phyloP scores from a whole-genome alignment of 2,329 filamentous ascomycete species.

The Botrytis aclada region DNA sequence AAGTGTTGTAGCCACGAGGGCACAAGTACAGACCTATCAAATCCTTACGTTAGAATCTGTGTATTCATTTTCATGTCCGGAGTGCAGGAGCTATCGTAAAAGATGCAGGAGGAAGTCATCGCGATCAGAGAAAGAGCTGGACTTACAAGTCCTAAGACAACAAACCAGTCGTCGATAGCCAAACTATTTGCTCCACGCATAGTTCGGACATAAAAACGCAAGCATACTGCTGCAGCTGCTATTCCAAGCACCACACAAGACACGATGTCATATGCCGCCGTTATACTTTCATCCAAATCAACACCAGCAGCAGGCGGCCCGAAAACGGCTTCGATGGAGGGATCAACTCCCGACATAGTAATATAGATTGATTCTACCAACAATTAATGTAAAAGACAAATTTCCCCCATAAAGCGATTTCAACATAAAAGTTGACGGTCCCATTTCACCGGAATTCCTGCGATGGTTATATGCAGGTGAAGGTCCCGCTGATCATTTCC shows the following conservation, averaged over 20 bases:
- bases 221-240: conserved; percentile 3
- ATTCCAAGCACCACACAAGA: conserved; percentile 14
- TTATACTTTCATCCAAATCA: conserved; percentile 3
- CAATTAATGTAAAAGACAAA: not conserved
- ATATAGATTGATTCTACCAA: not conserved
- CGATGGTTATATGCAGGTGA: not conserved
- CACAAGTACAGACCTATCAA: not conserved
- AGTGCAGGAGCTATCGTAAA: not conserved
- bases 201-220: conserved; percentile 10
- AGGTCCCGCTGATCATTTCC: conserved; percentile 4
- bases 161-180: conserved; percentile 13
- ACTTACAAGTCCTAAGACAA: conserved; percentile 12
- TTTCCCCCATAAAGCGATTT: not conserved
- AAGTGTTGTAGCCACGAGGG: conserved; percentile 8
- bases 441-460: conserved; percentile 6
- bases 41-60: not conserved
- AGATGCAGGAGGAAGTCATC: not conserved
- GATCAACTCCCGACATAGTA: conserved; percentile 4
- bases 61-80: not conserved
- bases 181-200: conserved; percentile 2
- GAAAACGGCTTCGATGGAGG: conserved; percentile 1
- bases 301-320: conserved; percentile 1
- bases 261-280: conserved; percentile 6
- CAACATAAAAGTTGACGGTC: not conserved
- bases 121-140: not conserved